phyloP scores from a whole-genome alignment of 495 filamentous ascomycete species.

The Platismatia glauca region DNA sequence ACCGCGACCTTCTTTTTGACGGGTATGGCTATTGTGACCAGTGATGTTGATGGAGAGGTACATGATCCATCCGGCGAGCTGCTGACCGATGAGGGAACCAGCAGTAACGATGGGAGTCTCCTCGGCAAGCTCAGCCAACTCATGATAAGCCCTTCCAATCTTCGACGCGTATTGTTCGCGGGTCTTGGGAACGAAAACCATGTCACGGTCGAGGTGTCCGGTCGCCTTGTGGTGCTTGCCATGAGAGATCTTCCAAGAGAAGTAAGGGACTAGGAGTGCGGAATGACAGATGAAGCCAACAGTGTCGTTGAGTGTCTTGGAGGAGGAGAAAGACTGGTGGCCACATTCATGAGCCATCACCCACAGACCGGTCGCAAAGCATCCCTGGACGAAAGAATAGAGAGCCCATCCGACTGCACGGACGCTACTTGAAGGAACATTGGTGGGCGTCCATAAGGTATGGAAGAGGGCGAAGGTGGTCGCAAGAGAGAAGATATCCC shows the following conservation, averaged over 20 bases:
- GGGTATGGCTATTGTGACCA: slow-evolving; percentile 86
- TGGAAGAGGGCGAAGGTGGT: slow-evolving; percentile 55
- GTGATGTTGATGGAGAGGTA: slow-evolving; percentile 81
- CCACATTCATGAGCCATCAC: slow-evolving; percentile 68
- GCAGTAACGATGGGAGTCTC: slow-evolving; percentile 85
- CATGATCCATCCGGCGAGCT: slow-evolving; percentile 82
- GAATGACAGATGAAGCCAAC: slow-evolving; percentile 81
- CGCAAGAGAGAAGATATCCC: slow-evolving; percentile 48
- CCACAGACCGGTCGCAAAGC: slow-evolving; percentile 60
- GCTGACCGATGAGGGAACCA: slow-evolving; percentile 64
- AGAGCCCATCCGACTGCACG: slow-evolving; percentile 46
- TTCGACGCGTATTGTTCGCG: slow-evolving; percentile 64
- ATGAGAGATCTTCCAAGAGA: slow-evolving; percentile 89
- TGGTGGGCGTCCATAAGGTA: slow-evolving; percentile 57
- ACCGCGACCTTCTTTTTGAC: slow-evolving; percentile 76
- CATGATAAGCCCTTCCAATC: slow-evolving; percentile 60
- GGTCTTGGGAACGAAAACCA: slow-evolving; percentile 92
- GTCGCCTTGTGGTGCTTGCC: slow-evolving; percentile 95
- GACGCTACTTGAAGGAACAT: slow-evolving; percentile 42
- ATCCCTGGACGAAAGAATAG: slow-evolving; percentile 58
- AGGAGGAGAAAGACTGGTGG: slow-evolving; percentile 74
- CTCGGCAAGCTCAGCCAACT: slow-evolving; percentile 80
- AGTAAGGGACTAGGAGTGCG: slow-evolving; percentile 74
- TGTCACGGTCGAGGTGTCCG: slow-evolving; percentile 89
- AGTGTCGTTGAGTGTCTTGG: slow-evolving; percentile 72